Conservation (phyloP, 768 basidiomycete genomes). For the Mycena haematopus region DNA sequence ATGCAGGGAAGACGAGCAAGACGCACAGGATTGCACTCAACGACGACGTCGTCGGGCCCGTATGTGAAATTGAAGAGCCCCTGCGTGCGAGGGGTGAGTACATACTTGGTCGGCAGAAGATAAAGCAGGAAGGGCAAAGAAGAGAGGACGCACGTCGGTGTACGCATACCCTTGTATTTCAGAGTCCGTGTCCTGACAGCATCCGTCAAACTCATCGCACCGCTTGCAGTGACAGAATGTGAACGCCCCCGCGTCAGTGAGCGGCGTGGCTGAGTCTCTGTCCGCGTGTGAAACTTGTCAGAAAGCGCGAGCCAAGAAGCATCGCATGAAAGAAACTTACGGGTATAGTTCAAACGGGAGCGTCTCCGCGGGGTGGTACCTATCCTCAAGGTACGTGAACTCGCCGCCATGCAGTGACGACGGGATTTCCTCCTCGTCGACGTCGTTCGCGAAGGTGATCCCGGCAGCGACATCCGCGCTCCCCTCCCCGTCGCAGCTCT, state of each 20-base stretch:
- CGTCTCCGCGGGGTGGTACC: not conserved
- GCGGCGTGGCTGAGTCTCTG: not conserved
- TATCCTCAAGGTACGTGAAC: slow-evolving; percentile 27
- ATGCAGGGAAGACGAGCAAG: not conserved
- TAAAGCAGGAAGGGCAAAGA: not conserved
- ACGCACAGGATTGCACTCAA: slow-evolving; percentile 35
- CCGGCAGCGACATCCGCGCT: slow-evolving; percentile 4
- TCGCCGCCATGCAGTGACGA: not conserved
- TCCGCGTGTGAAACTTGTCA: too few species aligned
- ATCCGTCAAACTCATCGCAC: not conserved
- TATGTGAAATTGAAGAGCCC: slow-evolving; percentile 28
- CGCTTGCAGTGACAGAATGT: not conserved
- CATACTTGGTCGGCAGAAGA: not conserved
- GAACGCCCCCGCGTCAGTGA: not conserved
- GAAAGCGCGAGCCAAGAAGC: not conserved
- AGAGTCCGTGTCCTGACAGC: not conserved
- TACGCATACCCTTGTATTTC: slow-evolving; percentile 8
- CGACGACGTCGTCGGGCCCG: slow-evolving; percentile 16
- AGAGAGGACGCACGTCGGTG: slow-evolving; percentile 12
- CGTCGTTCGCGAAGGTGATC: slow-evolving; percentile 24
- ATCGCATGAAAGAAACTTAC: not conserved
- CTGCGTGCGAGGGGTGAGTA: not conserved
- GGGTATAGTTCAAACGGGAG: not conserved
- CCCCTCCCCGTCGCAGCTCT: not conserved
- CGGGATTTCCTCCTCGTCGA: slow-evolving; percentile 25